Evolutionary conservation across 805 yeast species (phyloP).

Genomic region (Wickerhamiella hasegawae): DNA sequence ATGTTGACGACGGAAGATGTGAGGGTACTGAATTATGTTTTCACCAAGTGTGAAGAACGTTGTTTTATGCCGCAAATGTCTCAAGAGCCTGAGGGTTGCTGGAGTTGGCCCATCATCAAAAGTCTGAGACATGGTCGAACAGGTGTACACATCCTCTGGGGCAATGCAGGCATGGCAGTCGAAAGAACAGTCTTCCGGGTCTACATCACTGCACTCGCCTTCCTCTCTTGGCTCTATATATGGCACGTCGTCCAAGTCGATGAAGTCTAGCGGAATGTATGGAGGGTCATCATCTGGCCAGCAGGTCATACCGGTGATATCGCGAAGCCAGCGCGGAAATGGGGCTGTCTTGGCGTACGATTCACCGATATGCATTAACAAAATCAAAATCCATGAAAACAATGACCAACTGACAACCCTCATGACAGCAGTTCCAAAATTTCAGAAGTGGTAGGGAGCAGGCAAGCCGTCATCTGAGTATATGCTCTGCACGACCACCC

Average conservation of each 20-base stretch:
- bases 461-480: no score
- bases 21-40: constrained; percentile 64
- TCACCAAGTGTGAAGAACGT: constrained; percentile 81
- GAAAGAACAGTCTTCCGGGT: constrained; percentile 49
- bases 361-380: no score
- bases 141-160: constrained; percentile 60
- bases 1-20: constrained; percentile 42
- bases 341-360: no score
- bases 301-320: constrained; percentile 49
- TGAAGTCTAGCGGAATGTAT: constrained; percentile 42
- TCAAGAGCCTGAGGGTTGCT: constrained; percentile 44
- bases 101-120: constrained; percentile 93
- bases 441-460: no score
- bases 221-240: neutral
- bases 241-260: neutral
- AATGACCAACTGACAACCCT: no score
- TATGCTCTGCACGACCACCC: no score
- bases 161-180: constrained; percentile 72
- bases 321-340: constrained; percentile 67
- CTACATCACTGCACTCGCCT: constrained; percentile 40
- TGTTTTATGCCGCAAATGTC: constrained; percentile 35
- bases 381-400: no score
- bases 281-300: constrained; percentile 79
- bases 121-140: constrained; percentile 64
- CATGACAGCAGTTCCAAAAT: no score